phyloP scores from a whole-genome alignment of 2,329 filamentous ascomycete species.

The Colletotrichum coccodes region DNA sequence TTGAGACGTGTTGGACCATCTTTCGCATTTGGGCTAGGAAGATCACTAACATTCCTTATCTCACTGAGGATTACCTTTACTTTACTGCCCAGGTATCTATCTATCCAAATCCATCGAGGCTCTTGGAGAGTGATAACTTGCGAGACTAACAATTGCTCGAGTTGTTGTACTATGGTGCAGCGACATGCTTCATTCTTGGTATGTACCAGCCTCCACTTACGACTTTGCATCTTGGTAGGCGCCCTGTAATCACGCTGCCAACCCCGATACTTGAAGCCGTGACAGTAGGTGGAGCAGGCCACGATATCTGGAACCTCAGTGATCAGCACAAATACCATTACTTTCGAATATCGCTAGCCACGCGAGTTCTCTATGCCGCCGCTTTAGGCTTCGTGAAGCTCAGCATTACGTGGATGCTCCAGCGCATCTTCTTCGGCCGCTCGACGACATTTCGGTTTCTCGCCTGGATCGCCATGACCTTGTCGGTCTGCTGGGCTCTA shows the following conservation, averaged over 20 bases:
- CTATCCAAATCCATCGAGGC: not conserved
- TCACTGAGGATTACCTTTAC: conserved; percentile 1
- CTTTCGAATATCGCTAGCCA: not conserved
- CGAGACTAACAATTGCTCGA: not conserved
- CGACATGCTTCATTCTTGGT: not conserved
- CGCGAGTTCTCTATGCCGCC: conserved; percentile 8
- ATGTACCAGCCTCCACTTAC: too few relatives aligned
- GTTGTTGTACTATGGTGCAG: not conserved
- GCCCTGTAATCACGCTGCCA: too few relatives aligned
- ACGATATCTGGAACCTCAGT: not conserved
- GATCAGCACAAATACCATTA: not conserved
- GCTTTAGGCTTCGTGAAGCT: conserved; percentile 10
- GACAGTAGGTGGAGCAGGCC: not conserved
- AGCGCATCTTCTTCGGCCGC: conserved; percentile 7
- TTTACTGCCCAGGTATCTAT: not conserved
- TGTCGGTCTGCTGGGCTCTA: not conserved
- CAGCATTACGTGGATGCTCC: conserved; percentile 13
- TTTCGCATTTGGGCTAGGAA: not conserved
- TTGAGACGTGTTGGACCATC: not conserved
- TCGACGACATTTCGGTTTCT: not conserved
- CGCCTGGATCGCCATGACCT: not conserved
- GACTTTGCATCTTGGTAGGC: too few relatives aligned
- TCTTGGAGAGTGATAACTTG: too few relatives aligned
- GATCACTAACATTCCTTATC: not conserved
- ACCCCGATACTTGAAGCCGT: not conserved